Conservation (phyloP, 2,329 filamentous ascomycete species). For the Pseudogymnoascus sp. region DNA sequence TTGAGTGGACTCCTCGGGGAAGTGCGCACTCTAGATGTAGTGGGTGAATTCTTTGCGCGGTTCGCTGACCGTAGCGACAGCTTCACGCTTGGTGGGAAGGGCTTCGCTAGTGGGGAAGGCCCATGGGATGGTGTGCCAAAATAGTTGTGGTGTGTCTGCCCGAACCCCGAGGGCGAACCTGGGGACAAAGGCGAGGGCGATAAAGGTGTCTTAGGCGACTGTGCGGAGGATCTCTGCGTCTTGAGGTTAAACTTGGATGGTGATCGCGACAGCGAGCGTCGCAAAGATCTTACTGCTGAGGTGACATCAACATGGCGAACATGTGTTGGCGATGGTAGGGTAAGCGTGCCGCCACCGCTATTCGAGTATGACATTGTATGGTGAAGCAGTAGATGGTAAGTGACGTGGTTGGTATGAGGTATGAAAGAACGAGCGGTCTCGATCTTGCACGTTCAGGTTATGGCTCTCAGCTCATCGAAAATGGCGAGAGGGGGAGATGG, state of each 20-base stretch:
- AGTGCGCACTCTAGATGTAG: conserved; percentile 53
- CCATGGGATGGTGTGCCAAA: conserved; percentile 30
- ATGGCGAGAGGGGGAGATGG: neutral
- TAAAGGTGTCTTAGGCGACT: conserved; percentile 46
- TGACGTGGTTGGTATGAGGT: neutral
- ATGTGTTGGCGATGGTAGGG: conserved; percentile 78
- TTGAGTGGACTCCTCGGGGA: conserved; percentile 77
- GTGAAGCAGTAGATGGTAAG: neutral
- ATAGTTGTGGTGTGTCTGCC: conserved; percentile 9
- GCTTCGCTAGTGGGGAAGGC: conserved; percentile 50
- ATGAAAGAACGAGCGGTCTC: conserved; percentile 5
- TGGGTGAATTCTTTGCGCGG: conserved; percentile 48
- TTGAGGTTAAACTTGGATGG: conserved; percentile 78
- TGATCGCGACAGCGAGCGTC: conserved; percentile 85
- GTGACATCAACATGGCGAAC: conserved; percentile 75
- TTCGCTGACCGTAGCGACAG: conserved; percentile 57
- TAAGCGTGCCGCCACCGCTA: conserved; percentile 65
- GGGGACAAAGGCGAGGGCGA: conserved; percentile 50
- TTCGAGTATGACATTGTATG: conserved; percentile 46
- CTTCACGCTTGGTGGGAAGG: conserved; percentile 58
- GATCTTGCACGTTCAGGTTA: neutral
- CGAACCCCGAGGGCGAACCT: conserved; percentile 38
- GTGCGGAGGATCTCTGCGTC: conserved; percentile 29
- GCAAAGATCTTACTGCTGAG: conserved; percentile 70
- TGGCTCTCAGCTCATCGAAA: neutral